Percentiles rank a stretch among this genome's conserved stretches.
Conservation (phyloP, 78 protist species). For the Carpediemonas membranifera region DNA sequence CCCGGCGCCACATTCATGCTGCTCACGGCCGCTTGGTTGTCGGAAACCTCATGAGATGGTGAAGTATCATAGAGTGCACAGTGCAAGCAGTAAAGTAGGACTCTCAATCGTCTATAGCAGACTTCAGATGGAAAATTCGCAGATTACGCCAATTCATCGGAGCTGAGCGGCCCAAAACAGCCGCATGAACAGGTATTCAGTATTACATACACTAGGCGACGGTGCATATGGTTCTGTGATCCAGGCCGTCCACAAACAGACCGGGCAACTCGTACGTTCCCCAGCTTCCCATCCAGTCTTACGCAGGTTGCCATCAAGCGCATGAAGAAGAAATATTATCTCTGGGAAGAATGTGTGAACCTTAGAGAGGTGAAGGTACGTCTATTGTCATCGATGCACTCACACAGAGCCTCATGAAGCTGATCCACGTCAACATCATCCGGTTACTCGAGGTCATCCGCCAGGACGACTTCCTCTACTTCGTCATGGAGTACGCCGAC, state of each 20-base stretch:
- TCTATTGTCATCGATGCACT: too few species aligned
- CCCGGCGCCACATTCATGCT: too few species aligned
- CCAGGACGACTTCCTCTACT: constrained; percentile 69
- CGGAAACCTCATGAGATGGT: too few species aligned
- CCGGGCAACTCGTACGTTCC: constrained; percentile 46
- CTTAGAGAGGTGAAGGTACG: constrained; percentile 5
- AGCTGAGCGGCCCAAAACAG: too few species aligned
- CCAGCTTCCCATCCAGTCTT: too few species aligned
- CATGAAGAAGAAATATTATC: constrained; percentile 70
- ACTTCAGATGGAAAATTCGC: too few species aligned
- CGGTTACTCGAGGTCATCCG: constrained; percentile 79
- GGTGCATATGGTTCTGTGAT: constrained; percentile 61
- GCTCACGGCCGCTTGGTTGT: too few species aligned
- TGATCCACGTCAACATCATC: background rate
- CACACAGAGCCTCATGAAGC: background rate
- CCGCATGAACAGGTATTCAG: constrained; percentile 50
- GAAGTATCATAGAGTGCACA: too few species aligned
- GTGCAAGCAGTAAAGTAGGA: too few species aligned
- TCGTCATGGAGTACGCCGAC: constrained; percentile 85
- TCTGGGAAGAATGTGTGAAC: constrained; percentile 53
- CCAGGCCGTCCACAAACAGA: constrained; percentile 36
- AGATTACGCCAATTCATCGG: too few species aligned
- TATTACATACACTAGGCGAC: constrained; percentile 48
- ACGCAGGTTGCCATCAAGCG: constrained; percentile 85
- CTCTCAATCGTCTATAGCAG: too few species aligned